Evolutionary conservation across 768 basidiomycete species (phyloP), one percentile per base, ranked within the genome.

Genomic region (Pleurotus citrinopileatus): DNA sequence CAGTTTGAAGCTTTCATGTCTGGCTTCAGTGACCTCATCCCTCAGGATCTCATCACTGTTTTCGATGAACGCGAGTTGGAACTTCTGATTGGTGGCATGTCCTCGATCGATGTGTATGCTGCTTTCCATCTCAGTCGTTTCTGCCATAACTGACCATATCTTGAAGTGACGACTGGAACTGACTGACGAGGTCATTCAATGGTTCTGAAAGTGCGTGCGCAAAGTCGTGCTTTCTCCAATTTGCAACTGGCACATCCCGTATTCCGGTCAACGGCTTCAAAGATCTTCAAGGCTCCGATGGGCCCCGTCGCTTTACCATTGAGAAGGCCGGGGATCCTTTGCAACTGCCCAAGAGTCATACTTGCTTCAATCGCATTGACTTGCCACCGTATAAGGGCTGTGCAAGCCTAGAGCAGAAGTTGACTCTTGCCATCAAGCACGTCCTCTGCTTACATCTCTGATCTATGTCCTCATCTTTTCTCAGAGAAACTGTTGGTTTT

Each of bases 171-270:
- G 96, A 97, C 68, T 98, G 97, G 91, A 94, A 72, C 84, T 92
- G 72, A 90, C 88, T 63, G 94, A 96, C 65, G 93, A 96, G 64
- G 91, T 95, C 44, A 95, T 99, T 54, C 94, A 98, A 66, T 99
- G 97, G 97, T 99, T 99, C 87, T 99, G 97, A 97, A 94, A 98
- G 74, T 94, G 93, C 63, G 92, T 99, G 43, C 89, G 92, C 60
- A 85, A 99, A 99, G 76, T 94, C 92, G 12, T 90, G 96, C 27
- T 71, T 98, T 47, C 75, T 98, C 52, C 96, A 98, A 70, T 99
- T 99, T 67, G 94, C 95, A 5, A 98, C 95, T 19, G 95, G 95
- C 19, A 98, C 95, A 10, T 95, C 93, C 10, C 89, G 96, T 59
- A 95, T 97, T 59, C 96, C 96, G 12, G 96, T 97, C 71, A 97